Evolutionary conservation across 306 rosid species (phyloP).

Genomic region (Cucurbita maxima): DNA sequence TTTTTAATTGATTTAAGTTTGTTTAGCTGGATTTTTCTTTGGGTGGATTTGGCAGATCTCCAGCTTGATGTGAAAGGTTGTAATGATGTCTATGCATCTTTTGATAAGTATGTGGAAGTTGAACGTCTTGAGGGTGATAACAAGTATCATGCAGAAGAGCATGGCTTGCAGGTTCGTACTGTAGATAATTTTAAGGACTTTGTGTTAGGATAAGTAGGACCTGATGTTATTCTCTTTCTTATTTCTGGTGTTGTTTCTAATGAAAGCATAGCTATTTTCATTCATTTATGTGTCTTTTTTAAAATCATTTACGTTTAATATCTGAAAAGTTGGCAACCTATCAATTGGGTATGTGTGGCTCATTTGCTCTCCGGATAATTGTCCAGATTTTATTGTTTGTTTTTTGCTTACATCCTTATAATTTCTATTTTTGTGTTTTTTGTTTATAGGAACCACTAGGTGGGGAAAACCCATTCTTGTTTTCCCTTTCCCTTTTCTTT

Average conservation of each 20-base stretch:
- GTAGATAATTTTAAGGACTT: not conserved
- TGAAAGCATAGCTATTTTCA: not conserved
- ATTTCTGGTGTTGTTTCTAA: not conserved
- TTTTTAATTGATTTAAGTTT: not conserved
- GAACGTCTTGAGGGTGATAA: slow-evolving; percentile 91
- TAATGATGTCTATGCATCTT: slow-evolving; percentile 80
- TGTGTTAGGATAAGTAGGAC: not conserved
- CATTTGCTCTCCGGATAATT: not conserved
- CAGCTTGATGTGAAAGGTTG: slow-evolving; percentile 97
- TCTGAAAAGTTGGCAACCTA: not conserved
- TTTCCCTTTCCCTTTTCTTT: not conserved
- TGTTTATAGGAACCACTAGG: not conserved
- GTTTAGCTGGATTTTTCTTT: not conserved
- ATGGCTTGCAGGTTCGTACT: slow-evolving; percentile 67
- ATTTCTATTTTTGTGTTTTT: not conserved
- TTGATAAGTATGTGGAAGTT: slow-evolving; percentile 88
- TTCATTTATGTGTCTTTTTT: not conserved
- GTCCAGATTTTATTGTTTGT: not conserved
- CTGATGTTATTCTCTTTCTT: not conserved
- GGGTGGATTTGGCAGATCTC: slow-evolving; percentile 41
- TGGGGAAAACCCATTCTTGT: not conserved
- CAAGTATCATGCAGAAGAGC: slow-evolving; percentile 78
- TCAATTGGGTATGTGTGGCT: not conserved
- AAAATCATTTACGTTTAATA: not conserved
- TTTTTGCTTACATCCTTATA: not conserved